Evolutionary conservation across 164 flowering plant species (phyloP), one percentile per base, ranked within the genome.

Genomic region (Tinospora cordifolia): DNA sequence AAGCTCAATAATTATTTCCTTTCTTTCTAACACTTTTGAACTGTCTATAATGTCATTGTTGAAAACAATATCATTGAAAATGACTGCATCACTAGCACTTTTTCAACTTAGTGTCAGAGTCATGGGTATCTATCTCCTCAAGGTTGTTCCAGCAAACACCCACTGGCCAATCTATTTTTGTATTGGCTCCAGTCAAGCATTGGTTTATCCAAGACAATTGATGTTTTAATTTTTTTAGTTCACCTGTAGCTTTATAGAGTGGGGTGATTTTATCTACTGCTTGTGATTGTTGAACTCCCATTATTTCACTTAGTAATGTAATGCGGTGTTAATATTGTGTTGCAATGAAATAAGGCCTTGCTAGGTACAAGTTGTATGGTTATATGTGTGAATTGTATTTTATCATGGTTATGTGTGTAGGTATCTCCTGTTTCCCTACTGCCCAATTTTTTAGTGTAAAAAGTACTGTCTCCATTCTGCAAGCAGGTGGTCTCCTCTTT

Each of bases 341-440:
- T 54, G 22, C 63, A 24, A 24, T 26, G 36, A 25, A 12, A 34
- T 38, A n/a, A 22, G 64, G 47, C 11, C 12, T 22, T 13, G 71
- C 34, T 69, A 7, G 64, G 8, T 59, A 13, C 21, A 54, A 21
- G 6, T 59, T 47, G 44, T 19, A 21, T 63, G 34, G 25, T 70
- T 70, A 19, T n/a, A 17, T 54, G 60, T 24, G n/a, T 54, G 51
- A 67, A 40, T 21, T 26, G 34, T 60, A 58, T 64, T 69, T 69
- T 24, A 5, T 14, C 26, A 58, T 60, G 3, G 30, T 71, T 14
- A 19, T 67, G 2, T 70, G 12, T 76, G n/a, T 74, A 94, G 98
- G 90, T 94, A 22, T 95, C 99, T 26, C 95, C 97, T 21, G 90
- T 90, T 80, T 90, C 95, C n/a, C n/a, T 94, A 34, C 72, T 92